Conservation (phyloP, 345 rosid species). For the Ceriops decandra region DNA sequence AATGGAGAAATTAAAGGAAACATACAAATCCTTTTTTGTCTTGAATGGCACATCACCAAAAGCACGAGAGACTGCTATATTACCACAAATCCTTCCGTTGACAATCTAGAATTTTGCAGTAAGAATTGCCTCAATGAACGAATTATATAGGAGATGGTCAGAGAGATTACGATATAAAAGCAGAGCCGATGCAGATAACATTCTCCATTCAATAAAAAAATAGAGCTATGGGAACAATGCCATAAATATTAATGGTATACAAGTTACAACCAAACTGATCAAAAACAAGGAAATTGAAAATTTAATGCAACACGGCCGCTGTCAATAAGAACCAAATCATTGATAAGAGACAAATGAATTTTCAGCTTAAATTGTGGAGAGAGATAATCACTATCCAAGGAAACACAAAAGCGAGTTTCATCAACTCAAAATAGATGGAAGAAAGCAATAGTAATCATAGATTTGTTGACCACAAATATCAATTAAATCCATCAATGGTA, state of each 20-base stretch:
- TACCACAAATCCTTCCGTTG: constrained; percentile 94
- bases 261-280: no score
- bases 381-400: background rate
- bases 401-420: background rate
- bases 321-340: background rate
- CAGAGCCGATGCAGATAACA: background rate
- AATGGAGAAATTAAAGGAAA: constrained; percentile 17
- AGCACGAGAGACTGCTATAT: constrained; percentile 92
- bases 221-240: no score
- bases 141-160: background rate
- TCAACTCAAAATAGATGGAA: background rate
- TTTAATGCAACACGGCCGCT: background rate
- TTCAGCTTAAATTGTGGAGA: background rate
- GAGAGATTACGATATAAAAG: background rate
- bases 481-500: no score
- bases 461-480: background rate
- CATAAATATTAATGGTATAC: no score
- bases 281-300: no score
- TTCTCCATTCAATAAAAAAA: background rate
- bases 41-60: constrained; percentile 89
- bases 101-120: constrained; percentile 40
- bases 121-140: constrained; percentile 13
- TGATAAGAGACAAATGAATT: background rate
- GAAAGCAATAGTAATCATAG: background rate
- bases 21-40: constrained; percentile 81